Percentiles rank a stretch among this genome's conserved stretches.
These are phyloP conservation scores for Clohesyomyces aquaticus DNA, from an alignment of 495 filamentous ascomycete species.

Conservation along the genomic window DNA sequence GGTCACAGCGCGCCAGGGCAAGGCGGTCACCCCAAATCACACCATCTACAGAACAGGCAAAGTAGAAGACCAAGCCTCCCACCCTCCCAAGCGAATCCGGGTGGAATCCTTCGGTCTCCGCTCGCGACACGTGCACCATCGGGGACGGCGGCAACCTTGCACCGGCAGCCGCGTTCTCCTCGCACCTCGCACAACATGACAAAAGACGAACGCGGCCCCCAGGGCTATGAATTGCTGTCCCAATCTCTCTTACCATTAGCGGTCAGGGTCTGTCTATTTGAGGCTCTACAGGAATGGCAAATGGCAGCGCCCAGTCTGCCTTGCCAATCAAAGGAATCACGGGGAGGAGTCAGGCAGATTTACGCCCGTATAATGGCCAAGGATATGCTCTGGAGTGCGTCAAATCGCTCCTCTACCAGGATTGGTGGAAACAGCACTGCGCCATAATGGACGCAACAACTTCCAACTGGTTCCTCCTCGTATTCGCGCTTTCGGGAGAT, in stretches of 20 bases:
- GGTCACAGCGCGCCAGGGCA: slow-evolving; percentile 1
- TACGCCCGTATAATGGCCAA: neutral
- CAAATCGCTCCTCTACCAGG: neutral
- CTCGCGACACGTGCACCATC: too few species aligned
- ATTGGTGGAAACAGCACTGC: neutral
- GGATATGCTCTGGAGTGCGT: too few species aligned
- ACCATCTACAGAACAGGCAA: neutral
- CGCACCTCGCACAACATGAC: too few species aligned
- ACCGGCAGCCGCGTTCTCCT: too few species aligned
- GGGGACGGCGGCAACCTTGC: too few species aligned
- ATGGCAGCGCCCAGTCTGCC: neutral
- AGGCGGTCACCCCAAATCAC: neutral
- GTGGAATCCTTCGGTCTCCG: neutral
- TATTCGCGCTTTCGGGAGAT: neutral
- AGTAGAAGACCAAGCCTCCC: neutral
- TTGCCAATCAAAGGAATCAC: neutral
- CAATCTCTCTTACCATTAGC: too few species aligned
- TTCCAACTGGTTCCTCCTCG: neutral
- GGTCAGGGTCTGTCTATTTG: neutral
- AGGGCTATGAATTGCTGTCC: too few species aligned
- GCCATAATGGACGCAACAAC: neutral
- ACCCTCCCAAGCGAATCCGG: neutral
- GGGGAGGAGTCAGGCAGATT: neutral
- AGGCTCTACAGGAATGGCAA: neutral
- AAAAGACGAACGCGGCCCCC: too few species aligned